Conservation (phyloP, 1,284 basidiomycete genomes). For the Cyathus olla region DNA sequence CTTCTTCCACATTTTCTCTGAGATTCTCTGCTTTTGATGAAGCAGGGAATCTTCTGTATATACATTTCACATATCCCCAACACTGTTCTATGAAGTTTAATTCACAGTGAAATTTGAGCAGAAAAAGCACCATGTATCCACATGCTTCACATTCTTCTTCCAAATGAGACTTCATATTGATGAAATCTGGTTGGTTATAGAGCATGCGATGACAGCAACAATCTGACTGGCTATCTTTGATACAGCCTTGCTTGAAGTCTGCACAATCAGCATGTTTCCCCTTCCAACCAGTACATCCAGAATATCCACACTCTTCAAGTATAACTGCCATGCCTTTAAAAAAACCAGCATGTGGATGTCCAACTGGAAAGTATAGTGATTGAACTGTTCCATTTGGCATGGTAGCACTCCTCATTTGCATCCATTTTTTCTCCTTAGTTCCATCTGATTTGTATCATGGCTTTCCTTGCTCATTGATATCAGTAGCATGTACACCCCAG, state of each 20-base stretch:
- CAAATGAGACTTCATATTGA: conserved; percentile 26
- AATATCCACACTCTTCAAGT: conserved; percentile 34
- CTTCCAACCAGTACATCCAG: background rate
- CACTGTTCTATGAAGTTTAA: conserved; percentile 34
- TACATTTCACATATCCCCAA: conserved; percentile 38
- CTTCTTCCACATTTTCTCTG: conserved; percentile 14
- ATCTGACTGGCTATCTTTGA: background rate
- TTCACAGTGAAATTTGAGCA: conserved; percentile 41
- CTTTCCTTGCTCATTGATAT: conserved; percentile 18
- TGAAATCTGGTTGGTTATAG: conserved; percentile 43
- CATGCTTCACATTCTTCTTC: conserved; percentile 16
- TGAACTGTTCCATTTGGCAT: conserved; percentile 40
- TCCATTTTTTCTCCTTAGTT: conserved; percentile 32
- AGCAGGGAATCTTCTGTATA: conserved; percentile 18
- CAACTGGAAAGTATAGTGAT: conserved; percentile 42
- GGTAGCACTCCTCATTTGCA: conserved; percentile 36
- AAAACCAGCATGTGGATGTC: conserved; percentile 29
- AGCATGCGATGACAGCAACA: conserved; percentile 38
- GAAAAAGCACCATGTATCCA: conserved; percentile 27
- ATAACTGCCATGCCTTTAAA: conserved; percentile 51
- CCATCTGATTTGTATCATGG: conserved; percentile 29
- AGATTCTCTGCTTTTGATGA: conserved; percentile 27
- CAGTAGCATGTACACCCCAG: conserved; percentile 18
- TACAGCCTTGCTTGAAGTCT: too few relatives aligned
- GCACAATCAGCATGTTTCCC: background rate